Evolutionary conservation across 148 eudicot genomes (phyloP).

Genomic region (Polygonum maritimum): DNA sequence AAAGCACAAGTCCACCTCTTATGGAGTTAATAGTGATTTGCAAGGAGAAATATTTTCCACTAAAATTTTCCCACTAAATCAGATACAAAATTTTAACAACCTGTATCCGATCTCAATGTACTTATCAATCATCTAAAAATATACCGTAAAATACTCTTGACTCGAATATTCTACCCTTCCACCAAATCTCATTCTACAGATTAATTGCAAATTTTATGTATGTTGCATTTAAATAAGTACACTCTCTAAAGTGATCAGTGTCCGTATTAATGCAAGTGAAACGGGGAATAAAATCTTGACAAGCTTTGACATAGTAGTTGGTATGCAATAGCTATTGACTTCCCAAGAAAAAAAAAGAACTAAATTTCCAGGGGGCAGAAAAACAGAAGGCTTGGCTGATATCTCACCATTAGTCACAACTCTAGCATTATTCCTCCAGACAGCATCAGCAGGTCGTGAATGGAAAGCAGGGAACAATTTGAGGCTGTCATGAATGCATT

Average conservation of each 20-base stretch:
- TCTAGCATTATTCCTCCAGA: conserved; percentile 35
- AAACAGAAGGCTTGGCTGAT: neutral
- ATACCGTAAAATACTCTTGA: neutral
- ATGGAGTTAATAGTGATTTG: neutral
- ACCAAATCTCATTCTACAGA: neutral
- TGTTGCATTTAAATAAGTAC: neutral
- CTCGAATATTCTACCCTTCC: neutral
- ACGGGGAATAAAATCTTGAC: neutral
- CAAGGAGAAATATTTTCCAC: neutral
- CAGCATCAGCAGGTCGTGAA: conserved; percentile 26
- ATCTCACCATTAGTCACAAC: conserved; percentile 34
- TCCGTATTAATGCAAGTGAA: neutral
- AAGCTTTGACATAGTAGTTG: neutral
- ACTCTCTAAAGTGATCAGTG: neutral
- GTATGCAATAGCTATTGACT: neutral
- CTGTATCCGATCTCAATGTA: neutral
- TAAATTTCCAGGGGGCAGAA: neutral
- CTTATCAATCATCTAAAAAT: neutral
- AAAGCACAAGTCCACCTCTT: neutral
- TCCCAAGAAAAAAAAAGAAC: neutral
- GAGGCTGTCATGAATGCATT: conserved; percentile 49
- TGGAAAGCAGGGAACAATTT: conserved; percentile 51
- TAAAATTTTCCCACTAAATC: neutral
- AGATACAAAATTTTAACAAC: neutral
- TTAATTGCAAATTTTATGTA: neutral